Evolutionary conservation across 176 grass and related monocot species (phyloP).

Genomic region (Metroxylon sagu): DNA sequence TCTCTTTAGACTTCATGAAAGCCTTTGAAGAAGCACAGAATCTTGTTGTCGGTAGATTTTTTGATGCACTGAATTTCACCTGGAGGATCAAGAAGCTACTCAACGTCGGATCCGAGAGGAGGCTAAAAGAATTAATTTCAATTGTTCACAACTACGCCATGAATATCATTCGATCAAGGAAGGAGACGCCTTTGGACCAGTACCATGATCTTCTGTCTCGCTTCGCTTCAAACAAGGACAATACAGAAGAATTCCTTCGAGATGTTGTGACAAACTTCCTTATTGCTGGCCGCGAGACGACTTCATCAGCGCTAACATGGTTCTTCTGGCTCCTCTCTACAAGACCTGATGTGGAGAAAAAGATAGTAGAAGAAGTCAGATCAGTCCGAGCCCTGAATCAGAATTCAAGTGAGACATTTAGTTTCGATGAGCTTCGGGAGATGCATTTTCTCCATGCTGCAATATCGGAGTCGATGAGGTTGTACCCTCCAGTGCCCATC

Average conservation of each 20-base stretch:
- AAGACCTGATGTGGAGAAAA: constrained; percentile 31
- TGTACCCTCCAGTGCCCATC: constrained; percentile 54
- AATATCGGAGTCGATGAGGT: constrained; percentile 52
- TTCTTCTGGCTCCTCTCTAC: constrained; percentile 68
- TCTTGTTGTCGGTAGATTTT: constrained; percentile 31
- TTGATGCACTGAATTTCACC: constrained; percentile 25
- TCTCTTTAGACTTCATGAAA: constrained; percentile 27
- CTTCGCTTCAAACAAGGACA: constrained; percentile 26
- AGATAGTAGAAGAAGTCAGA: constrained; percentile 38
- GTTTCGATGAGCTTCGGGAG: constrained; percentile 39
- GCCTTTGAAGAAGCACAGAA: constrained; percentile 32
- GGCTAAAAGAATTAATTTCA: constrained; percentile 21
- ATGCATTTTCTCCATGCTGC: constrained; percentile 64
- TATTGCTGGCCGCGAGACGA: constrained; percentile 57
- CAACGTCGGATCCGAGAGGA: constrained; percentile 33
- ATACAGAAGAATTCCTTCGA: constrained; percentile 39
- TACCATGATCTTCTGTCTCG: constrained; percentile 48
- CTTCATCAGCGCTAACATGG: constrained; percentile 61
- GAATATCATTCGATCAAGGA: constrained; percentile 25
- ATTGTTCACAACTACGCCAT: constrained; percentile 36
- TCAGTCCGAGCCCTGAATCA: background rate
- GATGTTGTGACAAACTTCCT: constrained; percentile 63
- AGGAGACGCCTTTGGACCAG: constrained; percentile 3
- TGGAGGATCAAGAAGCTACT: constrained; percentile 59
- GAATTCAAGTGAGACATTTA: constrained; percentile 21